Conservation (phyloP, 306 rosid genomes). For the Cicer bijugum region DNA sequence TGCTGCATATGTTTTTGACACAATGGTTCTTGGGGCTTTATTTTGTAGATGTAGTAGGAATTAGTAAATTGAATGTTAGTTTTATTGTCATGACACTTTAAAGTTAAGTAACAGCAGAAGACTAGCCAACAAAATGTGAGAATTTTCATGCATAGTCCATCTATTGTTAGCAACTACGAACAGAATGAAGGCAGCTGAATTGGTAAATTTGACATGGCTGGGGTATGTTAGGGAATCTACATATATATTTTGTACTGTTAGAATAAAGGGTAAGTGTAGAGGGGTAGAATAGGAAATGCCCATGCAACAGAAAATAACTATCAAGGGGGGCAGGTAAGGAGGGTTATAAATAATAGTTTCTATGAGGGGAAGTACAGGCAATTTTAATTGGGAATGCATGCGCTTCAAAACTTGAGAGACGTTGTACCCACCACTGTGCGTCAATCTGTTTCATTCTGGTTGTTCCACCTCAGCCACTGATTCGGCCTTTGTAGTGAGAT, state of each 20-base stretch:
- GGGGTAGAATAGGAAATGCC: conserved; percentile 5
- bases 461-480: too few species aligned
- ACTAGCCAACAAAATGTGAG: neutral
- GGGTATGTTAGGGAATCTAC: neutral
- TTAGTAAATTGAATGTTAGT: conserved; percentile 10
- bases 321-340: neutral
- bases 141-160: conserved; percentile 13
- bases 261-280: neutral
- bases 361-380: neutral
- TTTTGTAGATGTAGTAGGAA: conserved; percentile 27
- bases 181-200: neutral
- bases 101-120: conserved; percentile 4
- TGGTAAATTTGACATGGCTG: conserved; percentile 4
- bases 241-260: neutral
- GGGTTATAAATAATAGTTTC: neutral
- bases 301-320: neutral
- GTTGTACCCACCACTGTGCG: neutral
- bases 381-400: neutral
- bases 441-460: too few species aligned
- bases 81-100: conserved; percentile 8
- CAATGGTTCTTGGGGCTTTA: neutral
- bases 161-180: neutral
- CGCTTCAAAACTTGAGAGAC: neutral
- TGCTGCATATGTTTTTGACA: neutral
- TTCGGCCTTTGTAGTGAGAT: too few species aligned